Conservation (phyloP, 2,329 filamentous ascomycete genomes). For the Hypoxylon sp. region DNA sequence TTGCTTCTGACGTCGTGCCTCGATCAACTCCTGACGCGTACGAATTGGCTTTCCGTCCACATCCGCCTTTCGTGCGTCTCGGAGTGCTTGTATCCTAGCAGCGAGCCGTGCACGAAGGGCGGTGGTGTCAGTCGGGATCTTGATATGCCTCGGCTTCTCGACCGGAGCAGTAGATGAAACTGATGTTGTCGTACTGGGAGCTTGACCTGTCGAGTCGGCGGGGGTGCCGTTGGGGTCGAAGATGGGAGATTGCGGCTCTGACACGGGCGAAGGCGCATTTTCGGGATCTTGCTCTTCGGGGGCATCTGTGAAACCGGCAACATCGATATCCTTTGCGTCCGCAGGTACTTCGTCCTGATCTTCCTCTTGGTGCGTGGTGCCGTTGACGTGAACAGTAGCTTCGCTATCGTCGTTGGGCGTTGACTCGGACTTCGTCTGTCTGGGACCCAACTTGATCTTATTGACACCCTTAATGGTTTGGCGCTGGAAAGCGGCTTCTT, state of each 20-base stretch:
- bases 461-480: slow-evolving; percentile 54
- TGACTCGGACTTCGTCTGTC: slow-evolving; percentile 47
- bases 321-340: slow-evolving; percentile 59
- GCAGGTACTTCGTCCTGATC: slow-evolving; percentile 40
- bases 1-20: slow-evolving; percentile 87
- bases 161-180: slow-evolving; percentile 72
- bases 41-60: slow-evolving; percentile 85
- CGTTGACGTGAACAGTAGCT: slow-evolving; percentile 4
- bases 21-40: slow-evolving; percentile 91
- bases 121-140: slow-evolving; percentile 76
- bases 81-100: slow-evolving; percentile 85
- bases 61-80: slow-evolving; percentile 88
- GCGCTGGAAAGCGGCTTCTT: slow-evolving; percentile 56
- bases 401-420: slow-evolving; percentile 27
- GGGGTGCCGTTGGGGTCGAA: slow-evolving; percentile 67
- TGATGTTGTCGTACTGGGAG: slow-evolving; percentile 73
- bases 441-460: slow-evolving; percentile 51
- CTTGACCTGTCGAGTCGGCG: slow-evolving; percentile 57
- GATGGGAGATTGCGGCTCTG: slow-evolving; percentile 68
- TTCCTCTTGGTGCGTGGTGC: slow-evolving; percentile 20
- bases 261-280: slow-evolving; percentile 54
- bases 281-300: slow-evolving; percentile 54
- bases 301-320: slow-evolving; percentile 61
- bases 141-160: slow-evolving; percentile 74
- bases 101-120: slow-evolving; percentile 82